Conservation (phyloP, 2,329 filamentous ascomycete species). For the Beauveria bassiana region DNA sequence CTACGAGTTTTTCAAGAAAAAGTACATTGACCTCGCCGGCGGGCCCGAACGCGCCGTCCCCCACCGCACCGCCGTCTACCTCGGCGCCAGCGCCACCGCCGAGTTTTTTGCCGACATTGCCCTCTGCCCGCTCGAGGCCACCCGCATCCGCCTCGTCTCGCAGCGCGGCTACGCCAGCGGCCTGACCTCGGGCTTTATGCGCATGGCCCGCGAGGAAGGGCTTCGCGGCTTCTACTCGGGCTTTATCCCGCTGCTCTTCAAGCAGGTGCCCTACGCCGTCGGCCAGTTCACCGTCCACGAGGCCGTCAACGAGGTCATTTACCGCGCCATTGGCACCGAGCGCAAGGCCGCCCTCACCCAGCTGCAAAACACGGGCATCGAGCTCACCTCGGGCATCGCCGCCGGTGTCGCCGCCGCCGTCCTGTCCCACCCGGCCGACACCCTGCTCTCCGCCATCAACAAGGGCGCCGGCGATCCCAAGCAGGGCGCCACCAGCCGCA, state of each 20-base stretch:
- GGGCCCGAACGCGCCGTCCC: constrained; percentile 37
- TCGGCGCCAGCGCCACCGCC: constrained; percentile 60
- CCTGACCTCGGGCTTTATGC: constrained; percentile 62
- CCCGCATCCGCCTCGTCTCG: constrained; percentile 68
- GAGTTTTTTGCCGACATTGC: constrained; percentile 72
- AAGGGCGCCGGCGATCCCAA: constrained; percentile 42
- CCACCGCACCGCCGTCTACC: constrained; percentile 55
- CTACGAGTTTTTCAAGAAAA: constrained; percentile 92
- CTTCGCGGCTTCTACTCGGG: constrained; percentile 82
- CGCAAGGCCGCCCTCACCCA: constrained; percentile 61
- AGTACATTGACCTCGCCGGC: constrained; percentile 63
- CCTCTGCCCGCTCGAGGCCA: constrained; percentile 86
- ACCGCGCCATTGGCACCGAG: constrained; percentile 55
- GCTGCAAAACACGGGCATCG: constrained; percentile 70
- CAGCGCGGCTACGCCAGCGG: constrained; percentile 71
- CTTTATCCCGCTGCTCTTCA: constrained; percentile 78
- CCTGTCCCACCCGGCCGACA: constrained; percentile 82
- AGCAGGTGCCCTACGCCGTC: constrained; percentile 90
- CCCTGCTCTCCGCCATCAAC: constrained; percentile 47
- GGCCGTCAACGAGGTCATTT: constrained; percentile 74
- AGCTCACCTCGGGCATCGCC: constrained; percentile 77
- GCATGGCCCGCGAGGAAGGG: constrained; percentile 70
- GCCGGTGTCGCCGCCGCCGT: constrained; percentile 85
- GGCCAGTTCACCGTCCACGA: constrained; percentile 93
- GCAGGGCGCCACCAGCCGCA: constrained; percentile 40